phyloP scores from a whole-genome alignment of 2,329 filamentous ascomycete species.

The Fusarium compactum region DNA sequence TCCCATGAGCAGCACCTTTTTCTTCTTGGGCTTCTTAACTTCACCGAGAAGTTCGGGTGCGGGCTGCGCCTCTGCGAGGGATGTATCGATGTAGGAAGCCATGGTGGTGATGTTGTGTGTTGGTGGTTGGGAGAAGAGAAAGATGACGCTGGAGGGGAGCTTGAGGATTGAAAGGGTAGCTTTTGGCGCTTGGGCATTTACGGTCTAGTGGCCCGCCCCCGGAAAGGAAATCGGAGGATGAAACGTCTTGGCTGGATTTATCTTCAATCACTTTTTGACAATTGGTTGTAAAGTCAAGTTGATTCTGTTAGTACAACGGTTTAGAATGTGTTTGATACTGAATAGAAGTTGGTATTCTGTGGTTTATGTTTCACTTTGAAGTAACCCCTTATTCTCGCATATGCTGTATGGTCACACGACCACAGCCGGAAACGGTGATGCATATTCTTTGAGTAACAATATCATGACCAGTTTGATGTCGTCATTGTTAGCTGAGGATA shows the following conservation, averaged over 20 bases:
- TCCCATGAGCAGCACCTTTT: constrained; percentile 90
- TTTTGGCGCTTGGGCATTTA: constrained; percentile 30
- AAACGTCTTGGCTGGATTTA: constrained; percentile 4
- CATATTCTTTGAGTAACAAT: not conserved
- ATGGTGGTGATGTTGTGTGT: constrained; percentile 35
- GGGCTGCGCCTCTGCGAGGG: constrained; percentile 47
- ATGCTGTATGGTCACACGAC: not conserved
- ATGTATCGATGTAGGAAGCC: constrained; percentile 52
- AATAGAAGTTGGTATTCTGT: not conserved
- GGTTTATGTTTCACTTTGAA: not conserved
- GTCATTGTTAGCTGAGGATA: not conserved
- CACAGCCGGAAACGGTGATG: not conserved
- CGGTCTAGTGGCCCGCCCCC: constrained; percentile 26
- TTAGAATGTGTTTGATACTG: not conserved
- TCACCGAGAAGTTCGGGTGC: constrained; percentile 59
- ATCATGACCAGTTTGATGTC: not conserved
- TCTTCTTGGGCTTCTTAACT: constrained; percentile 81
- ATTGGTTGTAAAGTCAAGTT: not conserved
- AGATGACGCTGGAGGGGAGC: constrained; percentile 24
- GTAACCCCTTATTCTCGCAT: not conserved
- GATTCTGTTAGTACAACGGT: not conserved
- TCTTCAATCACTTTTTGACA: not conserved
- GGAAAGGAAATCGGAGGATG: constrained; percentile 23
- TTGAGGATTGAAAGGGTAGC: constrained; percentile 25
- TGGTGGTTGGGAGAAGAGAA: constrained; percentile 3